These are phyloP conservation scores for Coemansia sp. DNA, from an alignment of 192 early-diverging fungal genomes.

Conservation along the genomic window DNA sequence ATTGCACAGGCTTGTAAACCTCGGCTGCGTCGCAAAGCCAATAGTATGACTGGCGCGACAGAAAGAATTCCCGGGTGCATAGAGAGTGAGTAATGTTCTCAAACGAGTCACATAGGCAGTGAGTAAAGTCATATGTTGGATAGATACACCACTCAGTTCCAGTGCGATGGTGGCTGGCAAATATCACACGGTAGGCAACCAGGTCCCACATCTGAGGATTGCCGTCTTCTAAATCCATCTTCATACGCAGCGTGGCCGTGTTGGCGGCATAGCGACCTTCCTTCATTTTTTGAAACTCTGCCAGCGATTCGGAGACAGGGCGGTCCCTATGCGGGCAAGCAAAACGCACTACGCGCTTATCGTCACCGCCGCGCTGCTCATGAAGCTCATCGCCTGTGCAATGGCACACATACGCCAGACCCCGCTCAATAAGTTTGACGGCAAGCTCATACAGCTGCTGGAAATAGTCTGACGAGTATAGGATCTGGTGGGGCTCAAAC, in stretches of 20 bases:
- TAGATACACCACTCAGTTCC: constrained; percentile 96
- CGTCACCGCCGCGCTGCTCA: constrained; percentile 86
- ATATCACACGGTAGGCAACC: constrained; percentile 94
- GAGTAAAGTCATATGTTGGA: constrained; percentile 99
- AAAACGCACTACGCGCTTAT: constrained; percentile 71
- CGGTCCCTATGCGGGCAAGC: constrained; percentile 91
- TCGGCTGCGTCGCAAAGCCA: constrained; percentile 98
- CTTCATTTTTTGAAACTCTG: constrained; percentile 98
- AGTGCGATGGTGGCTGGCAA: constrained; percentile 90
- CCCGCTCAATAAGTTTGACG: constrained; percentile 82
- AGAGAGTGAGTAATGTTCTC: constrained; percentile 99
- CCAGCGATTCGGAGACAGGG: constrained; percentile 87
- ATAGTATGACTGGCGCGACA: constrained; percentile 95
- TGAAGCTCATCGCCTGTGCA: constrained; percentile 96
- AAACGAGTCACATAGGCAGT: constrained; percentile 98
- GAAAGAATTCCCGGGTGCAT: constrained; percentile 95
- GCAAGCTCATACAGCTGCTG: constrained; percentile 94
- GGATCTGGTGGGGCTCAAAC: constrained; percentile 85
- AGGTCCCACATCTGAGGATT: constrained; percentile 99
- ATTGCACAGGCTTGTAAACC: constrained; percentile 99
- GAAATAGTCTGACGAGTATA: constrained; percentile 99
- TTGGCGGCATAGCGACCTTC: constrained; percentile 92
- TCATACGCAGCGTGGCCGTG: constrained; percentile 95
- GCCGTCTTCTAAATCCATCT: constrained; percentile 97
- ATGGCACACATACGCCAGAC: constrained; percentile 91